Base-by-base conservation (phyloP, 257 asterid species). In the Primulina tabacum region DNA sequence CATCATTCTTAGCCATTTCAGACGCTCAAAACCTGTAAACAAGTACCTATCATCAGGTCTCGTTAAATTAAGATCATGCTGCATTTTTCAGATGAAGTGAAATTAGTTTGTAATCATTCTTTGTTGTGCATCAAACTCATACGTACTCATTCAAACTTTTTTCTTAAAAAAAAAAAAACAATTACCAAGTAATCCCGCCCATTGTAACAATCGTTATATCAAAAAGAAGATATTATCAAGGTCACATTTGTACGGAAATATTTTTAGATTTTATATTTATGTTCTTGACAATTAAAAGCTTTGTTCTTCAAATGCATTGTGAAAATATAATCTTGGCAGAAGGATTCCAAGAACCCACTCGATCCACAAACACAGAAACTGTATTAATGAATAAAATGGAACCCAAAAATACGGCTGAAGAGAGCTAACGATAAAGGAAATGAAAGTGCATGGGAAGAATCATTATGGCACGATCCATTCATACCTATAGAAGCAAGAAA, bases 1-100 rank as follows among this genome's bases (percentile, higher is more conserved):
- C 82, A 73, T 79, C 84, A 20, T 37, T 69, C 62, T 76, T 74
- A 9, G 73, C 78, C 95, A 86, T 88, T 66, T 61, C 20, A 38
- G 67, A 20, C 4, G 26, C 65, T 18, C 18, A 20, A 65, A 55
- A 37, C 65, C 50, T 8, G 32, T 20, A 6, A 29, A 50, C 53
- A 12, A 43, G 5, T 4, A 43, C 16, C 50, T 10, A 10, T 10
- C 4, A 38, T 38, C 29, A 16, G 5, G 66, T 58, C 1, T 24
- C 26, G 26, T 24, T 24, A 24, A 24, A 26, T 21, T 30, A 34
- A 21, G 60, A 26, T 8, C 8, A 58, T 35, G 18, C 40, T 59
- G 37, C 64, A 40, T 8, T 59, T 4, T 60, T 32, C 40, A 30
- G 21, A 59, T 69, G 64, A n/a, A 60, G 59, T 7, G 20, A 37